Percentiles rank a stretch among this genome's conserved stretches.
Conservation (phyloP, 768 basidiomycete genomes). For the Crassisporium funariophilum region DNA sequence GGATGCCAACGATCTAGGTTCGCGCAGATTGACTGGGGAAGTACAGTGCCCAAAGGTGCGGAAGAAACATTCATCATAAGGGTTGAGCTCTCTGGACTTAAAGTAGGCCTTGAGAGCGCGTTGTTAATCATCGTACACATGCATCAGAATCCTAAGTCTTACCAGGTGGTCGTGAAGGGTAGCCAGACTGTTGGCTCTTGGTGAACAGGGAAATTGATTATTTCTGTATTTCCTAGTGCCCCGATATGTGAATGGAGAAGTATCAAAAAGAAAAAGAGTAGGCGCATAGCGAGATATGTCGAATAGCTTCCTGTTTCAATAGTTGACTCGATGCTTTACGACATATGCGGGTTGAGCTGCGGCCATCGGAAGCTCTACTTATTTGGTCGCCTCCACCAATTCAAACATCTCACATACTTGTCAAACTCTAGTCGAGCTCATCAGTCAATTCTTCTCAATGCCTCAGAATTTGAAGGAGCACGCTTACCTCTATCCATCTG, state of each 20-base stretch:
- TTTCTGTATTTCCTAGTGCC: constrained; percentile 63
- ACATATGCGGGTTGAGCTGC: no score
- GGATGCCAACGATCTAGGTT: constrained; percentile 25
- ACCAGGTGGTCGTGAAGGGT: constrained; percentile 29
- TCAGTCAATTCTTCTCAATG: no score
- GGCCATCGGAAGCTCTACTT: no score
- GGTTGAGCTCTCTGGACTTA: constrained; percentile 35
- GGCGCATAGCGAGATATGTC: no score
- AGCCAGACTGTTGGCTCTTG: constrained; percentile 21
- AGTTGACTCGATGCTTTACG: no score
- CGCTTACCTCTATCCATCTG: no score
- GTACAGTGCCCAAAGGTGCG: constrained; percentile 39
- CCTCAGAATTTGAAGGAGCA: no score
- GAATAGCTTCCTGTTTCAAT: no score
- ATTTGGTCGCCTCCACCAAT: no score
- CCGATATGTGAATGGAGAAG: constrained; percentile 5
- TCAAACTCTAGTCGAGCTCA: no score
- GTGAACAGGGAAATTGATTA: constrained; percentile 53
- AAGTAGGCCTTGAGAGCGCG: constrained; percentile 36
- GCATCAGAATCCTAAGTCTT: constrained; percentile 15
- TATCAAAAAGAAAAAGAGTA: constrained; percentile 1
- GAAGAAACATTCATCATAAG: constrained; percentile 41
- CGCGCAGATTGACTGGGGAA: constrained; percentile 16
- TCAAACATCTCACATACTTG: no score
- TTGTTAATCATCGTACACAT: not conserved